Conservation (phyloP, 1,139 yeast genomes). For the Trichomonascaceae sp. region DNA sequence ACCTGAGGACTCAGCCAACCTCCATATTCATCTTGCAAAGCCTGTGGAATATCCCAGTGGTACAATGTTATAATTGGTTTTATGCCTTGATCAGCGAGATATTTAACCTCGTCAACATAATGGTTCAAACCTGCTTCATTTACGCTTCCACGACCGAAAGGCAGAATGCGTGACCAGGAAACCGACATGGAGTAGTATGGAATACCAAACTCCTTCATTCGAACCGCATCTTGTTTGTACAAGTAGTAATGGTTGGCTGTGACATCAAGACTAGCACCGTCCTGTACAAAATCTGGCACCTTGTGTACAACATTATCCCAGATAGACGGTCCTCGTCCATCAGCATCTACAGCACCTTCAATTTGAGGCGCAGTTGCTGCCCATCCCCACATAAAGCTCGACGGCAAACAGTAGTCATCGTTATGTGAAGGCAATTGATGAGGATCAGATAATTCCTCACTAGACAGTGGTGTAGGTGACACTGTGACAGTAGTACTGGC, state of each 20-base stretch:
- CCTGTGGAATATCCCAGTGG: slow-evolving; percentile 36
- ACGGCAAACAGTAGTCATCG: slow-evolving; percentile 13
- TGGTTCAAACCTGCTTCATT: slow-evolving; percentile 34
- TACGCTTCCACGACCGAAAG: slow-evolving; percentile 31
- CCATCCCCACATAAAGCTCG: slow-evolving; percentile 24
- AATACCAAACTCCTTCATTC: slow-evolving; percentile 35
- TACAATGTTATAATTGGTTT: slow-evolving; percentile 35
- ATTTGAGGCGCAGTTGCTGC: slow-evolving; percentile 30
- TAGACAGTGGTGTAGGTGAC: neutral
- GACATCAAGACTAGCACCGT: slow-evolving; percentile 22
- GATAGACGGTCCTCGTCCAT: slow-evolving; percentile 35
- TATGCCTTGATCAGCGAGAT: slow-evolving; percentile 30
- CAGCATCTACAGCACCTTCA: slow-evolving; percentile 37
- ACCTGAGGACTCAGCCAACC: slow-evolving; percentile 31
- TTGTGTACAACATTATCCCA: slow-evolving; percentile 27
- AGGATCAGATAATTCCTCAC: neutral
- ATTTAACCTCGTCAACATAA: slow-evolving; percentile 34
- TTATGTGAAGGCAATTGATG: neutral
- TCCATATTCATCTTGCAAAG: slow-evolving; percentile 25
- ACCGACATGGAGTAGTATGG: slow-evolving; percentile 34
- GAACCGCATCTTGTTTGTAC: slow-evolving; percentile 34
- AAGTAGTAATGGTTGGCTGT: slow-evolving; percentile 35
- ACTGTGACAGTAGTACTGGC: neutral
- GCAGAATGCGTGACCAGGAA: slow-evolving; percentile 37
- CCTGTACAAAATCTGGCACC: slow-evolving; percentile 18